Percentiles rank a stretch among this genome's conserved stretches.
Conservation (phyloP, 2,329 filamentous ascomycete genomes). For the Sclerotinia spermophila region DNA sequence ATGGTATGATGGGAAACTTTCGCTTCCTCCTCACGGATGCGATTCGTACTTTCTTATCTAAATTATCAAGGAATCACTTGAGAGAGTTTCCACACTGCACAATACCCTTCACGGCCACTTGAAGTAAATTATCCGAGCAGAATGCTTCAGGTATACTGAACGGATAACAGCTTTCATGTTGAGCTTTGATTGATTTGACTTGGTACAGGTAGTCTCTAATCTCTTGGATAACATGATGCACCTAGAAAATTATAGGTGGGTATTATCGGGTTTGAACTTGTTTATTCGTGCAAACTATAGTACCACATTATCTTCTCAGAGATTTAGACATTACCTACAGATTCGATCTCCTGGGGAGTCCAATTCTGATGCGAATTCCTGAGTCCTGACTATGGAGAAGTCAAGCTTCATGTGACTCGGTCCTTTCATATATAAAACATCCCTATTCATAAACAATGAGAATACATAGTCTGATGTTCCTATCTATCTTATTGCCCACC, state of each 20-base stretch:
- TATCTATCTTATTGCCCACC: not conserved
- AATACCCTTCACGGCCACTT: not conserved
- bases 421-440: too few species aligned
- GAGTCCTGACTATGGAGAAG: too few species aligned
- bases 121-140: not conserved
- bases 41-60: not conserved
- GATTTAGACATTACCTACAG: too few species aligned
- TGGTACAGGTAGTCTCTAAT: not conserved
- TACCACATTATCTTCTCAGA: too few species aligned
- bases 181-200: not conserved
- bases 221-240: not conserved
- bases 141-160: not conserved
- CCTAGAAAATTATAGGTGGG: not conserved
- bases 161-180: not conserved
- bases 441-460: too few species aligned
- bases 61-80: not conserved
- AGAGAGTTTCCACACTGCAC: not conserved
- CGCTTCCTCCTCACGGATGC: not conserved
- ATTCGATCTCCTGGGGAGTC: too few species aligned
- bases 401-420: too few species aligned
- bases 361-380: too few species aligned
- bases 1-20: not conserved
- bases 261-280: too few species aligned
- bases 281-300: too few species aligned
- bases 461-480: not conserved